Percentiles rank a stretch among this genome's conserved stretches.
phyloP scores from a whole-genome alignment of 768 basidiomycete genomes.

The Dioszegia hungarica region DNA sequence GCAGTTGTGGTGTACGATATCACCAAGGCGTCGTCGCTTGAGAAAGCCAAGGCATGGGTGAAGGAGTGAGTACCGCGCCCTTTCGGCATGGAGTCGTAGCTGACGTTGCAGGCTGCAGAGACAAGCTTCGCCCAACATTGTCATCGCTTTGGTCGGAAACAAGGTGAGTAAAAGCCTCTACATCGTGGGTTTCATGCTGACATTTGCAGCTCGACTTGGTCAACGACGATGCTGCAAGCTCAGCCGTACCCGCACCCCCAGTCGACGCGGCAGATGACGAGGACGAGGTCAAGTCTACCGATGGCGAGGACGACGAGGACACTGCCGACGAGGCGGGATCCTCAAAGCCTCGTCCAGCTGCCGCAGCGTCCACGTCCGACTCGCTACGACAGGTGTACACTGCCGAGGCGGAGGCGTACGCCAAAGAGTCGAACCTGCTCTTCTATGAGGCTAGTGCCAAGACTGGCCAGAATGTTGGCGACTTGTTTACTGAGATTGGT shows the following conservation, averaged over 20 bases:
- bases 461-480: slow-evolving; percentile 68
- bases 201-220: slow-evolving; percentile 46
- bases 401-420: slow-evolving; percentile 95
- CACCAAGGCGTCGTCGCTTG: slow-evolving; percentile 88
- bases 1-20: slow-evolving; percentile 98
- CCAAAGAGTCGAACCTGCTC: slow-evolving; percentile 83
- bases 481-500: slow-evolving; percentile 99
- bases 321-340: slow-evolving; percentile 7
- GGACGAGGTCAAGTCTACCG: neutral
- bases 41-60: slow-evolving; percentile 99
- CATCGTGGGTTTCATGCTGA: slow-evolving; percentile 4
- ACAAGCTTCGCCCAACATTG: slow-evolving; percentile 98
- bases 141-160: slow-evolving; percentile 96
- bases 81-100: neutral
- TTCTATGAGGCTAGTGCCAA: slow-evolving; percentile 99
- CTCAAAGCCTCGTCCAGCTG: neutral
- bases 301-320: neutral
- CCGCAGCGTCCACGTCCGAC: neutral
- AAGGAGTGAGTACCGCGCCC: slow-evolving; percentile 59
- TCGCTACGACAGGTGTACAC: slow-evolving; percentile 71
- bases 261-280: slow-evolving; percentile 19
- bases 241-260: slow-evolving; percentile 52
- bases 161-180: slow-evolving; percentile 90
- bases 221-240: slow-evolving; percentile 50
- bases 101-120: slow-evolving; percentile 66